Base-by-base conservation (phyloP, 2,329 filamentous ascomycete genomes). In the Colletotrichum spaethianum region DNA sequence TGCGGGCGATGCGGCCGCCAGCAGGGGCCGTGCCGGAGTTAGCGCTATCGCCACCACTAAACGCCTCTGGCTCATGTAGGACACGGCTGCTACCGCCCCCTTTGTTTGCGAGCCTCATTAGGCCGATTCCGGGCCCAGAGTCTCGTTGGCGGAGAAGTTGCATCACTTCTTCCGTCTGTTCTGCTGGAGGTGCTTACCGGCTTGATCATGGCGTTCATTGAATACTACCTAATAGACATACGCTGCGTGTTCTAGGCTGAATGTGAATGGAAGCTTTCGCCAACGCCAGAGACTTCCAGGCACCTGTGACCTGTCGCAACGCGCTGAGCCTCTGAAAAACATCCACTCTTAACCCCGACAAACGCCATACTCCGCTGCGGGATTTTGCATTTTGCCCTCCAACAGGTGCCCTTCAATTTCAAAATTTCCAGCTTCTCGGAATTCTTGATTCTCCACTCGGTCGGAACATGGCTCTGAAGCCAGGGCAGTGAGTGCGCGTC, bases 1-100 rank as follows among this genome's bases (percentile, higher is more conserved):
- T 9, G 28, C 46, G 46, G 61, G 33, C 33, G 20, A 14, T 20
- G 62, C 62, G 33, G 48, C 62, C 48, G 62, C 36, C 3, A 31
- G 36, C 61, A 36, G 50, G 36, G 46, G n/a, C n/a, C 26, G 16
- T 26, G 48, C 40, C 68, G 68, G 68, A 71, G 31, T 71, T 71
- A 67, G 48, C 63, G 46, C 31, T 67, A 71, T 67, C 63, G 26
- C 68, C 68, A 67, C 23, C 31, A 4, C 12, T 18, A 50, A 20
- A 28, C 9, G 18, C 63, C 46, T 40, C 36, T 14, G 16, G 4
- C 33, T 5, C 48, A 48, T 18, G 28, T 31, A 26, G 23, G 26
- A n/a, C n/a, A 28, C 28, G 18, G 60, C 44, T 38, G 60, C 4
- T n/a, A 23, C 23, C n/a, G 7, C 23, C 26, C n/a, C 14, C 1